Conservation (phyloP, 768 basidiomycete genomes). For the Galerina sulciceps region DNA sequence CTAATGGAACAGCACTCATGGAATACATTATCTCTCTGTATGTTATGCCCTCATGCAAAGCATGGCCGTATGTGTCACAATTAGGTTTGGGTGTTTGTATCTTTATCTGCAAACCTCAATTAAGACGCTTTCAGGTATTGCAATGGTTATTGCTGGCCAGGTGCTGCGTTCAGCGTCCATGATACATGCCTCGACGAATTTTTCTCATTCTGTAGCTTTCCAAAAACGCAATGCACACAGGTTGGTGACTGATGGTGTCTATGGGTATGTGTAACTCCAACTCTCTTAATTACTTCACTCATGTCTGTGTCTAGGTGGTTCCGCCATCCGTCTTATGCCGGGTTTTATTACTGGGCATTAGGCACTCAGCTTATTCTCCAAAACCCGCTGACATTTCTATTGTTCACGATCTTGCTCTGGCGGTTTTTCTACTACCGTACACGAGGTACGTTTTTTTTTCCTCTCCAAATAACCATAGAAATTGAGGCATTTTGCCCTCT, state of each 20-base stretch:
- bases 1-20: conserved; percentile 73
- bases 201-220: conserved; percentile 87
- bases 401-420: conserved; percentile 75
- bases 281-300: neutral
- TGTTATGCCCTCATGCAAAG: conserved; percentile 68
- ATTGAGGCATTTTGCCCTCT: neutral
- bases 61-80: conserved; percentile 56
- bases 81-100: conserved; percentile 50
- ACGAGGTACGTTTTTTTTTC: conserved; percentile 54
- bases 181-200: conserved; percentile 93
- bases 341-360: conserved; percentile 98
- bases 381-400: conserved; percentile 74
- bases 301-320: conserved; percentile 57
- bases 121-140: conserved; percentile 52
- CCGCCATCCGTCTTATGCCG: conserved; percentile 95
- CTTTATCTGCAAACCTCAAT: neutral
- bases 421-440: conserved; percentile 87
- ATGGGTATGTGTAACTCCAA: conserved; percentile 56
- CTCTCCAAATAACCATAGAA: neutral
- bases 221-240: conserved; percentile 73
- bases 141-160: conserved; percentile 73
- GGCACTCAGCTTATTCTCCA: conserved; percentile 92
- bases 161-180: conserved; percentile 86
- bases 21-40: conserved; percentile 82
- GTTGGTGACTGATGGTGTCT: conserved; percentile 89